Percentiles rank a stretch among this genome's conserved stretches.
These are phyloP conservation scores for Geranium brycei DNA, from an alignment of 345 rosid genomes.

Conservation along the genomic window DNA sequence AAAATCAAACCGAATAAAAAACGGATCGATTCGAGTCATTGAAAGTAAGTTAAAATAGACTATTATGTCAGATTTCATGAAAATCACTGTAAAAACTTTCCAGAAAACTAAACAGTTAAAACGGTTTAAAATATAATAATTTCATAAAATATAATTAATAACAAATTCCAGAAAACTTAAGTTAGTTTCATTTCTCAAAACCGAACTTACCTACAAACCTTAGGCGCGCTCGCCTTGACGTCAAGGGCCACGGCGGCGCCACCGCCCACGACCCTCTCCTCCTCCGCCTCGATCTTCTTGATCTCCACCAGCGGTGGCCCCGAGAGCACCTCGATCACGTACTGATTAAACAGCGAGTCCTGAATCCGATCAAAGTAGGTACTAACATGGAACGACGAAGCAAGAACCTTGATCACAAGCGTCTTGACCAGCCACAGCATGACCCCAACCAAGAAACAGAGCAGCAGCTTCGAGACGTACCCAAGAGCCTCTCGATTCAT, in stretches of 20 bases:
- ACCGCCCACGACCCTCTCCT: constrained; percentile 32
- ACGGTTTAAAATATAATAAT: no score
- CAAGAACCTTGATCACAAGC: constrained; percentile 61
- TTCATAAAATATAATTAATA: no score
- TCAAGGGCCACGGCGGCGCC: constrained; percentile 53
- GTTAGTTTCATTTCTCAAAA: no score
- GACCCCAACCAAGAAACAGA: constrained; percentile 42
- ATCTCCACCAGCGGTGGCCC: constrained; percentile 67
- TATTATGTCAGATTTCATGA: no score
- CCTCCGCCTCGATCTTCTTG: constrained; percentile 33
- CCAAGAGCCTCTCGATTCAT: constrained; percentile 20
- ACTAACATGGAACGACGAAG: constrained; percentile 83
- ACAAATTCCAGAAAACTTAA: no score
- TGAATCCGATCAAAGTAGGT: constrained; percentile 89
- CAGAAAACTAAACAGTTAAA: no score
- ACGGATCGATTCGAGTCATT: no score
- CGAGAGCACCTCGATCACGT: constrained; percentile 59
- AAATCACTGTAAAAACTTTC: no score
- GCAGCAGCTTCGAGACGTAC: constrained; percentile 46
- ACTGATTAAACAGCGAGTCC: constrained; percentile 66
- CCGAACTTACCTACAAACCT: no score
- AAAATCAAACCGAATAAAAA: no score
- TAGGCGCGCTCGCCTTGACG: constrained; percentile 30
- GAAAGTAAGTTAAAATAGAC: no score
- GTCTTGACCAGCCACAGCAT: constrained; percentile 81